Evolutionary conservation across 768 basidiomycete genomes (phyloP).

Genomic region (Psilocybe cyanescens): DNA sequence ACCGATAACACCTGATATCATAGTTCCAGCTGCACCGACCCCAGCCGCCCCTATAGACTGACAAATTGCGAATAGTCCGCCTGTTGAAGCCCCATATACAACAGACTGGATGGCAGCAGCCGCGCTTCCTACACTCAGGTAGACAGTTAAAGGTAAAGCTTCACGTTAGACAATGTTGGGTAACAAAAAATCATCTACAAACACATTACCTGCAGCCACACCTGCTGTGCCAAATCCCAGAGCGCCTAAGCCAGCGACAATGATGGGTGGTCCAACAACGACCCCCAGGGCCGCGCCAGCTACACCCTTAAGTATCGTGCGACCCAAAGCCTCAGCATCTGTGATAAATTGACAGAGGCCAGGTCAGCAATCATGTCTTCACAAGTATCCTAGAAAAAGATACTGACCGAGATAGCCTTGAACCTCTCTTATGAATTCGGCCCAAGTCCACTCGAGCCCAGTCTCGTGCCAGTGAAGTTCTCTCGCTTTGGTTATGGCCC

Average conservation of each 20-base stretch:
- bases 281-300: slow-evolving; percentile 14
- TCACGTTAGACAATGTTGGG: no score
- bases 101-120: slow-evolving; percentile 14
- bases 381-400: no score
- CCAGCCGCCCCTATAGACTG: slow-evolving; percentile 24
- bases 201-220: slow-evolving; percentile 6
- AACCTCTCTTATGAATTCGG: not conserved
- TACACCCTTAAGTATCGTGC: not conserved
- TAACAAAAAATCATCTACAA: no score
- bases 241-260: slow-evolving; percentile 14
- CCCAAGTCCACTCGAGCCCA: not conserved
- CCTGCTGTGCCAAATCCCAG: slow-evolving; percentile 20
- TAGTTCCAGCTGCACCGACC: slow-evolving; percentile 5
- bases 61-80: slow-evolving; percentile 25
- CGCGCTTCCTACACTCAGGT: slow-evolving; percentile 13
- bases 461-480: not conserved
- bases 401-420: not conserved
- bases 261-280: slow-evolving; percentile 14
- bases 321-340: not conserved
- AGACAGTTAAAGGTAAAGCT: not conserved
- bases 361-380: no score
- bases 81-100: slow-evolving; percentile 22
- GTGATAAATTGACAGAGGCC: not conserved
- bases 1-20: no score
- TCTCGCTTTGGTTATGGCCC: not conserved